Base-by-base conservation (phyloP, 495 filamentous ascomycete genomes). In the Penicillium paradoxum region DNA sequence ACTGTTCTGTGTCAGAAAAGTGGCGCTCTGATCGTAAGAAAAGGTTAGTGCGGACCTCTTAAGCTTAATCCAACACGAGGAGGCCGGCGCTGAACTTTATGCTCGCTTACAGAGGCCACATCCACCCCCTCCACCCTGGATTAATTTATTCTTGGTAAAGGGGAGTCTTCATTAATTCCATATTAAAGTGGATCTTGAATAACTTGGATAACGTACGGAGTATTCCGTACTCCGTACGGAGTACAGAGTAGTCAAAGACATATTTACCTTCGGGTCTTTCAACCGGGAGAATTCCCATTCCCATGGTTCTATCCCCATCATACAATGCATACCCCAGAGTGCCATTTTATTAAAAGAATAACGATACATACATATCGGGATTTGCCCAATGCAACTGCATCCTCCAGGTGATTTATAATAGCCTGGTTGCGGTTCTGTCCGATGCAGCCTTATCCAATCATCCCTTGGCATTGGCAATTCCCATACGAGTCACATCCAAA, bases 41-140 rank as follows among this genome's bases (percentile, higher is more conserved):
- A 60, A 65, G 69, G 63, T 68, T 74, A 69, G 70, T 68, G 71
- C 66, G 66, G 58, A 56, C 68, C 73, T 67, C 72, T 76, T 76
- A 76, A 76, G 73, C 73, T 76, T 76, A 76, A 76, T 74, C 71
- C 70, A 69, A 76, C 73, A 76, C 73, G 73, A 76, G 73, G 70
- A 67, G 45, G 45, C 48, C 53, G 60, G 53, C 63, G 62, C 62
- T 60, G 63, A 64, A 71, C 68, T 69, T 68, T 73, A 72, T 72
- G 67, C 67, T 72, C 67, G 70, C 70, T 73, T 71, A 73, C 59
- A 66, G 57, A 61, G 52, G 34, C 53, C 45, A 17, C 19, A 41
- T 41, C 38, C 40, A 43, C 40, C 29, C 51, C 34, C 48, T 54
- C 52, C 54, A 55, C 47, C 29, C 42, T 25, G 33, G 42, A 49